Evolutionary conservation across 2,329 filamentous ascomycete genomes (phyloP).

Genomic region (Ceratocystis papillata): DNA sequence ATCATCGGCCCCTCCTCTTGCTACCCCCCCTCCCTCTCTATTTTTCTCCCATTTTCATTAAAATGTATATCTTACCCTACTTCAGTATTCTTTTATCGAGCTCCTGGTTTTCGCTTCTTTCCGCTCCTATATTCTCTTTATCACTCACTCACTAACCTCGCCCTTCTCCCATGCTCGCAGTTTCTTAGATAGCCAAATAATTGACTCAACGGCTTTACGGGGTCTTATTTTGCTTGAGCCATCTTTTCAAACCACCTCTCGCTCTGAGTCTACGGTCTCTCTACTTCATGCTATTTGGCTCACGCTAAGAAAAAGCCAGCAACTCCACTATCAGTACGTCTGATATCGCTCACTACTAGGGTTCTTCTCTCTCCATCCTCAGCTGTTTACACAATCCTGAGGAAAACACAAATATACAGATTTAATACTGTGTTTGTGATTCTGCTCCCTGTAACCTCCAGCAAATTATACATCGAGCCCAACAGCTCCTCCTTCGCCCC

Average conservation of each 20-base stretch:
- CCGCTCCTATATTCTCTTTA: not conserved
- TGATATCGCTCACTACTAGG: not conserved
- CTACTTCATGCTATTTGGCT: not conserved
- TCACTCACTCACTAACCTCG: not conserved
- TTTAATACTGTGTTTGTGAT: not conserved
- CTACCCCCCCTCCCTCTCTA: not conserved
- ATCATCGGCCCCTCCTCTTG: not conserved
- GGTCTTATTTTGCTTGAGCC: not conserved
- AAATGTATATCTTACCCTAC: slow-evolving; percentile 13
- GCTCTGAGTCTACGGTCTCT: not conserved
- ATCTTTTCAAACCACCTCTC: not conserved
- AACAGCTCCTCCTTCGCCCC: not conserved
- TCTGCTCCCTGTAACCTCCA: not conserved
- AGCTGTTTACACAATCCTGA: not conserved
- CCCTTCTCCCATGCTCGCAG: not conserved
- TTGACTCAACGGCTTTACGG: not conserved
- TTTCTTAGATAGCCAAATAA: not conserved
- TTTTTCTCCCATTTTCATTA: not conserved
- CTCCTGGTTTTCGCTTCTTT: slow-evolving; percentile 2
- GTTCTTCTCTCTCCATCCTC: not conserved
- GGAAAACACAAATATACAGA: not conserved
- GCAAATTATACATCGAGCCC: not conserved
- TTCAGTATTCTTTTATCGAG: slow-evolving; percentile 4
- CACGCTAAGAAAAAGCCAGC: not conserved
- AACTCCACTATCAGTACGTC: not conserved